Base-by-base conservation (phyloP, 148 eudicot species). In the Fallopia convolvulus region DNA sequence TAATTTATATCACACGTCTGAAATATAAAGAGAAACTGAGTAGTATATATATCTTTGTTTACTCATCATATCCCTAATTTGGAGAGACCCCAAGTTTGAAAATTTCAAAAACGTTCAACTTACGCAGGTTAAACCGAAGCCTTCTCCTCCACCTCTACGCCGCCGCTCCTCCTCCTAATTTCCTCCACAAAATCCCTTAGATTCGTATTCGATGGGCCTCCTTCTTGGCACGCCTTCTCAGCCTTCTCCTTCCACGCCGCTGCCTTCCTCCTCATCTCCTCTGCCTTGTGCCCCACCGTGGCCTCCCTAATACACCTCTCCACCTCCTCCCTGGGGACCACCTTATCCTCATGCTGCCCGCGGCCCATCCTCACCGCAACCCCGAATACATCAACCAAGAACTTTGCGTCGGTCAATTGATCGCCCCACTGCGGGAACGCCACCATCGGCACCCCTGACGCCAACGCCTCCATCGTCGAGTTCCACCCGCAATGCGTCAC, bases 401-500 rank as follows among this genome's bases (percentile, higher is more conserved):
- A 75, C 83, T 86, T 89, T 18, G 92, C 89, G 44, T 89, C 87
- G 15, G 90, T 87, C 6, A 50, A 32, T 52, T 89, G 94, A 53
- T 90, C 94, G 3, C 80, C 78, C 87, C 87, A 86, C 41, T 84
- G 85, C 0, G 94, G 92, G 56, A 86, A 82, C 17, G 76, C 88
- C 68, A 90, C 89, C 82, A 89, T 76, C 2, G 92, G 89, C 5
- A 86, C 87, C 14, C 92, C 90, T 0, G 80, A 84, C 17, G 78
- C 77, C 33, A 89, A 11, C 76, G 88, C 83, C 83, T 90, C 94
- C 18, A 87, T 14, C 3, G 86, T 78, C 58, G 90, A 90, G 78
- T 89, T 90, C 90, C 94, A 90, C 4, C 94, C 94, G 80, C 92
- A 86, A 26, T 89, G 92, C 0, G 90, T 87, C 61, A 89, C 82